phyloP scores from a whole-genome alignment of 441 rosid species.

The Geranium incanum region DNA sequence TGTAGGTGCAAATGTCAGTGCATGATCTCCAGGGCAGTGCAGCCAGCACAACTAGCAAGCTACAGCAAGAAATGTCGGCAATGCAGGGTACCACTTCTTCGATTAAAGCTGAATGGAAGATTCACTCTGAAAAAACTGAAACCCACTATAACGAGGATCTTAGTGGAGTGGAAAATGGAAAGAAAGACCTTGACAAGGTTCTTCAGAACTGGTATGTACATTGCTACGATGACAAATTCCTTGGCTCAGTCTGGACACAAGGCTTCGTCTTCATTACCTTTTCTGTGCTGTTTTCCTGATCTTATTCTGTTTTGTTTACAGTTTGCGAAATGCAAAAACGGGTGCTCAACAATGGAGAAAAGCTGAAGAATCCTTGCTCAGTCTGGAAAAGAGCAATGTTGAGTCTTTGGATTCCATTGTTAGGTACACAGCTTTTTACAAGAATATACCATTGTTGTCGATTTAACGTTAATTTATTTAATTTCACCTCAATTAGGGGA shows the following conservation, averaged over 20 bases:
- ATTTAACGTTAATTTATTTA: neutral
- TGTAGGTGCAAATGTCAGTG: slow-evolving; percentile 82
- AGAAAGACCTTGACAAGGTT: slow-evolving; percentile 66
- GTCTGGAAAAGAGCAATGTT: slow-evolving; percentile 65
- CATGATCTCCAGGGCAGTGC: slow-evolving; percentile 73
- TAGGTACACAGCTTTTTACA: slow-evolving; percentile 38
- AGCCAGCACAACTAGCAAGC: slow-evolving; percentile 55
- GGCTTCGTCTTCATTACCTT: neutral
- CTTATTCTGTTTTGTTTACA: slow-evolving; percentile 22
- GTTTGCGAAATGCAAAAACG: slow-evolving; percentile 66
- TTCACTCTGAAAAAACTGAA: slow-evolving; percentile 76
- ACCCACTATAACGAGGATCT: slow-evolving; percentile 57
- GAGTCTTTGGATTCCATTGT: slow-evolving; percentile 79
- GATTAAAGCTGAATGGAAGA: slow-evolving; percentile 67
- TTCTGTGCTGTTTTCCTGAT: neutral
- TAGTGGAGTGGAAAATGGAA: slow-evolving; percentile 67
- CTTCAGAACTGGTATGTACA: slow-evolving; percentile 63
- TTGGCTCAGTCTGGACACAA: neutral
- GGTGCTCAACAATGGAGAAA: slow-evolving; percentile 78
- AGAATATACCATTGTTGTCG: neutral
- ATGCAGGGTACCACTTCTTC: slow-evolving; percentile 75
- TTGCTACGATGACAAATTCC: slow-evolving; percentile 13
- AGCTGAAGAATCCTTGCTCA: slow-evolving; percentile 78
- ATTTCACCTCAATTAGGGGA: slow-evolving; percentile 36
- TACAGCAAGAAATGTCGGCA: slow-evolving; percentile 88